Evolutionary conservation across 345 rosid genomes (phyloP).

Genomic region (Eutrema yunnanense): DNA sequence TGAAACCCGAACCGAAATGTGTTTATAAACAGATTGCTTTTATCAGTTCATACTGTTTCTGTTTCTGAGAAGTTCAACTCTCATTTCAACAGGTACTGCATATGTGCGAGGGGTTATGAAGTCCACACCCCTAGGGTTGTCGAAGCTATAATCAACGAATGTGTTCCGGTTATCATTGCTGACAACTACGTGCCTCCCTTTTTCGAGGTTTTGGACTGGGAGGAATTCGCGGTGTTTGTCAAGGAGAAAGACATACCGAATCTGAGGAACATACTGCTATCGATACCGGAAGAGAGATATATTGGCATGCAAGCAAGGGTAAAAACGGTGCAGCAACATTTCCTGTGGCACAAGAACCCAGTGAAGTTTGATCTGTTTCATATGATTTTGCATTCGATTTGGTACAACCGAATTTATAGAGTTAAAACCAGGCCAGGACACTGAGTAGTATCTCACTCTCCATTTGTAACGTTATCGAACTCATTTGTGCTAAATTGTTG

Average conservation of each 20-base stretch:
- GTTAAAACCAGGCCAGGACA: conserved; percentile 34
- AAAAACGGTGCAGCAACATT: conserved; percentile 70
- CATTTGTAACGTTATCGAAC: neutral
- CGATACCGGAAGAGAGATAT: conserved; percentile 61
- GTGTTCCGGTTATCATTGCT: conserved; percentile 82
- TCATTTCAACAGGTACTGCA: conserved; percentile 41
- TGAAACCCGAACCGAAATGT: neutral
- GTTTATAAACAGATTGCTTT: neutral
- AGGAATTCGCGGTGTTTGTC: conserved; percentile 66
- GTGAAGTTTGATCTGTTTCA: conserved; percentile 69
- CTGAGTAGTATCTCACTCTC: neutral
- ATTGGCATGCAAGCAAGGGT: conserved; percentile 57
- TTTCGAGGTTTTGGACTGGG: conserved; percentile 80
- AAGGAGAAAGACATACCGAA: conserved; percentile 65
- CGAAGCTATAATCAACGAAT: conserved; percentile 68
- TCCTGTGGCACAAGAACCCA: conserved; percentile 80
- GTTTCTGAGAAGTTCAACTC: neutral
- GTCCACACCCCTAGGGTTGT: conserved; percentile 85
- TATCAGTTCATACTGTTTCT: neutral
- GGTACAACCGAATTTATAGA: conserved; percentile 64
- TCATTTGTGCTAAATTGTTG: neutral
- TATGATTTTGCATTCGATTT: conserved; percentile 78
- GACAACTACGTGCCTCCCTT: conserved; percentile 90
- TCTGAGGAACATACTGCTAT: conserved; percentile 58
- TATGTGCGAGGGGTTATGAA: conserved; percentile 87